Evolutionary conservation across 306 rosid species (phyloP).

Genomic region (Prunus armeniaca): DNA sequence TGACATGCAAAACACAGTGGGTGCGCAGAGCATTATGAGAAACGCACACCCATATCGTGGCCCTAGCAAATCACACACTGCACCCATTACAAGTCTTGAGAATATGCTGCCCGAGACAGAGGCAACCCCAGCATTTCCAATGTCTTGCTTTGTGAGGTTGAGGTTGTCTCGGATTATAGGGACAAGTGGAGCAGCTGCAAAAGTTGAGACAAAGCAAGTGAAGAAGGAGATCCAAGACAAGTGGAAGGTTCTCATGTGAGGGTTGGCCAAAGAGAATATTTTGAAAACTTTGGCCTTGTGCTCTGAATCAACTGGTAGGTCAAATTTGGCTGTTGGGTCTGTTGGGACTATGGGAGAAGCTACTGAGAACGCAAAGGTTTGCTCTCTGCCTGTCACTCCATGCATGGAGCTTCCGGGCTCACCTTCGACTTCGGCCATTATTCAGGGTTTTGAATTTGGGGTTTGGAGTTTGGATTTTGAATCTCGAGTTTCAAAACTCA

Average conservation of each 20-base stretch:
- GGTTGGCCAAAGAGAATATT: constrained; percentile 68
- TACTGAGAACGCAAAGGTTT: constrained; percentile 57
- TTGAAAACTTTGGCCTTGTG: constrained; percentile 78
- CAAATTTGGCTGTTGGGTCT: constrained; percentile 61
- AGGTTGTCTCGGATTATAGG: constrained; percentile 82
- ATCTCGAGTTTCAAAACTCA: background rate
- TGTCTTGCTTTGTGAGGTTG: constrained; percentile 67
- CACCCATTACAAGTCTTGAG: constrained; percentile 85
- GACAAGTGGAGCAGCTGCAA: constrained; percentile 77
- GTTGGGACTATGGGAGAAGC: constrained; percentile 74
- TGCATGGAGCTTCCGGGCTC: constrained; percentile 97
- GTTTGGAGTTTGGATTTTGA: background rate
- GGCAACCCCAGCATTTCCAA: constrained; percentile 89
- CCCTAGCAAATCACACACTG: constrained; percentile 71
- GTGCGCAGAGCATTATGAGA: constrained; percentile 62
- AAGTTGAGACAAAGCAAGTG: constrained; percentile 83
- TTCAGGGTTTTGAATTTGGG: too few relatives aligned
- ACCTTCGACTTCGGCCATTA: constrained; percentile 48
- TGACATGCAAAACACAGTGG: constrained; percentile 79
- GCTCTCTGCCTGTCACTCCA: constrained; percentile 85
- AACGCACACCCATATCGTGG: constrained; percentile 86
- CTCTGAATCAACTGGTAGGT: constrained; percentile 72
- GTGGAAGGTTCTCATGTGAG: constrained; percentile 98
- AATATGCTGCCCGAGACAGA: constrained; percentile 82
- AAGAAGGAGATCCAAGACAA: constrained; percentile 91